phyloP scores from a whole-genome alignment of 2,329 filamentous ascomycete species.

The Ophiocordyceps sinensis region DNA sequence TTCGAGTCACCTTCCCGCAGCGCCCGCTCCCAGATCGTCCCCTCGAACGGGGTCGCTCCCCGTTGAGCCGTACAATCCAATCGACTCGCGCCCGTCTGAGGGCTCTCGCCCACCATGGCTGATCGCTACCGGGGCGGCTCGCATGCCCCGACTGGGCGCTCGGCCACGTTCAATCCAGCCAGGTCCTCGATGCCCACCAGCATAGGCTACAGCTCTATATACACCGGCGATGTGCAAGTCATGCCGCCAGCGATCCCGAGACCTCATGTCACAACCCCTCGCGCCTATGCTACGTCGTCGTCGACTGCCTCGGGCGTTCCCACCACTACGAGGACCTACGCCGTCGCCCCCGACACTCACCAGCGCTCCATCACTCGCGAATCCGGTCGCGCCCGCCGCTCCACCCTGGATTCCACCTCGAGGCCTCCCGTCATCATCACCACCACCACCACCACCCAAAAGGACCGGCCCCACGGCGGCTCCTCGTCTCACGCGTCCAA shows the following conservation, averaged over 20 bases:
- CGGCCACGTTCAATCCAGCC: constrained; percentile 32
- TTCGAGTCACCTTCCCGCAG: too few relatives aligned
- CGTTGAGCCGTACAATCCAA: not conserved
- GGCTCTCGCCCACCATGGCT: constrained; percentile 22
- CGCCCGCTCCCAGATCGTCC: too few relatives aligned
- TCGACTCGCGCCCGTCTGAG: not conserved
- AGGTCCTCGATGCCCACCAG: constrained; percentile 38
- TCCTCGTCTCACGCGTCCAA: constrained; percentile 24
- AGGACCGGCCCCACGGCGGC: constrained; percentile 22
- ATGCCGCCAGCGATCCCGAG: constrained; percentile 27
- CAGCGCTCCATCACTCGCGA: constrained; percentile 34
- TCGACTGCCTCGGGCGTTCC: constrained; percentile 19
- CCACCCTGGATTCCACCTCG: constrained; percentile 33
- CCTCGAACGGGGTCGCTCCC: not conserved
- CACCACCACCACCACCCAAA: constrained; percentile 35
- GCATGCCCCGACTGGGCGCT: constrained; percentile 23
- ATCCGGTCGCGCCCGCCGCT: constrained; percentile 31
- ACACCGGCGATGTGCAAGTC: constrained; percentile 39
- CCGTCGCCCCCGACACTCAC: constrained; percentile 37
- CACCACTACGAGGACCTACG: constrained; percentile 40
- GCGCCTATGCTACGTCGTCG: constrained; percentile 17
- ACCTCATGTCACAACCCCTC: constrained; percentile 18
- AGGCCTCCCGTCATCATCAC: constrained; percentile 44
- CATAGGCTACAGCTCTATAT: constrained; percentile 33
- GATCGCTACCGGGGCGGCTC: constrained; percentile 29